A percentile compares a stretch with the other conserved stretches of the same genome.
Evolutionary conservation across 2,329 filamentous ascomycete species (phyloP).

Genomic region (Madurella mycetomatis): DNA sequence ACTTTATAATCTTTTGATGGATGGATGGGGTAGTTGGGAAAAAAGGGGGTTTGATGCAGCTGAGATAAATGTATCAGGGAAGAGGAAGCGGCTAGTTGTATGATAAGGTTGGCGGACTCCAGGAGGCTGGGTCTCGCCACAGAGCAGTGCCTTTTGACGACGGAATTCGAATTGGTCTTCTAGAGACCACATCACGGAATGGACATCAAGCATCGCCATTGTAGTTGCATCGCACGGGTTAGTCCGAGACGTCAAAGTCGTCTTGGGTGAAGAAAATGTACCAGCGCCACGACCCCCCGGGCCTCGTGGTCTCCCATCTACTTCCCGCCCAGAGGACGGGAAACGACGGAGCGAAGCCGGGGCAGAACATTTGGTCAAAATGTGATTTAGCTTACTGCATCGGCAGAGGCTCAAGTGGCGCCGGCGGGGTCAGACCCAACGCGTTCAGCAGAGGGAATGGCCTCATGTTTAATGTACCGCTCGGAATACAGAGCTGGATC

Average conservation of each 20-base stretch:
- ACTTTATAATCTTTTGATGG: no score
- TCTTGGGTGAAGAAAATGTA: constrained; percentile 20
- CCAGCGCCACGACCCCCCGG: constrained; percentile 26
- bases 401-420: constrained; percentile 9
- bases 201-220: no score
- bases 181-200: no score
- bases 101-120: no score
- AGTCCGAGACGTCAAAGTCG: neutral
- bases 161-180: no score
- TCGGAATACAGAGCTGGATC: constrained; percentile 69
- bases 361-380: constrained; percentile 43
- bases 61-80: no score
- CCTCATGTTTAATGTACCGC: constrained; percentile 54
- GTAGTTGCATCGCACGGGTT: no score
- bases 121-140: no score
- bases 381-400: constrained; percentile 5
- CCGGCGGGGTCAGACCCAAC: constrained; percentile 3
- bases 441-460: neutral
- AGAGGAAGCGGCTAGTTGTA: no score
- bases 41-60: no score
- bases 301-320: constrained; percentile 7
- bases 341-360: constrained; percentile 34
- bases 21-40: no score
- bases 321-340: constrained; percentile 2
- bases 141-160: no score